Percentiles rank a stretch among this genome's conserved stretches.
These are phyloP conservation scores for Coelastrella sp. DNA, from an alignment of 139 green algal species.

Conservation along the genomic window DNA sequence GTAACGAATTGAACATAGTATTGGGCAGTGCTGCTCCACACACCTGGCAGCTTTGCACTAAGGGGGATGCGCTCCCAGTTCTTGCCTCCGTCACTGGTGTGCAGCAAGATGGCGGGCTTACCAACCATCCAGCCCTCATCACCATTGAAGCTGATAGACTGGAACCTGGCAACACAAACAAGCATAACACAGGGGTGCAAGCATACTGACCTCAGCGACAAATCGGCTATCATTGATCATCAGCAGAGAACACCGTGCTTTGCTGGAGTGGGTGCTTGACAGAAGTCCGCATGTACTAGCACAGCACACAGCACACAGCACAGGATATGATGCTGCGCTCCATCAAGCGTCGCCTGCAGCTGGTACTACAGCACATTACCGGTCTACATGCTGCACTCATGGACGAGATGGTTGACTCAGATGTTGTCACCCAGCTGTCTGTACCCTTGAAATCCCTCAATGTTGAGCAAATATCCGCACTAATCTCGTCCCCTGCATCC, in stretches of 20 bases:
- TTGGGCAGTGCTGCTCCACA: too few relatives aligned
- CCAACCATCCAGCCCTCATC: constrained; percentile 99
- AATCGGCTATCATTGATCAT: too few relatives aligned
- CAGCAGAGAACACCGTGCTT: not conserved
- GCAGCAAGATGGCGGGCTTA: constrained; percentile 98
- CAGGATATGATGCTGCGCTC: not conserved
- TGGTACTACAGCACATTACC: too few relatives aligned
- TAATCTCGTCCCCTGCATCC: too few relatives aligned
- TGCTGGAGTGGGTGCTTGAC: not conserved
- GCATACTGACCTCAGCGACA: not conserved
- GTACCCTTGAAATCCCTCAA: too few relatives aligned
- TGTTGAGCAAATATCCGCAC: too few relatives aligned
- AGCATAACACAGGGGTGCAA: not conserved
- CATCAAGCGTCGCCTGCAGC: too few relatives aligned
- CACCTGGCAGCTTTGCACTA: constrained; percentile 91
- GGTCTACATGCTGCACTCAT: too few relatives aligned
- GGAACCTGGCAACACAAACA: constrained; percentile 81
- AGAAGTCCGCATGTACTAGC: too few relatives aligned
- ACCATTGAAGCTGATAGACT: constrained; percentile 94
- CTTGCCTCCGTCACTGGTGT: constrained; percentile 93
- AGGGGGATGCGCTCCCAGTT: constrained; percentile 98
- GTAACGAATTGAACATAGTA: too few relatives aligned
- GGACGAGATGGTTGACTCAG: too few relatives aligned
- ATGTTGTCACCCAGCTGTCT: too few relatives aligned
- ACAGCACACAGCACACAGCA: not conserved